Evolutionary conservation across 805 yeast genomes (phyloP).

Genomic region (Nakazawaea molendinolei): DNA sequence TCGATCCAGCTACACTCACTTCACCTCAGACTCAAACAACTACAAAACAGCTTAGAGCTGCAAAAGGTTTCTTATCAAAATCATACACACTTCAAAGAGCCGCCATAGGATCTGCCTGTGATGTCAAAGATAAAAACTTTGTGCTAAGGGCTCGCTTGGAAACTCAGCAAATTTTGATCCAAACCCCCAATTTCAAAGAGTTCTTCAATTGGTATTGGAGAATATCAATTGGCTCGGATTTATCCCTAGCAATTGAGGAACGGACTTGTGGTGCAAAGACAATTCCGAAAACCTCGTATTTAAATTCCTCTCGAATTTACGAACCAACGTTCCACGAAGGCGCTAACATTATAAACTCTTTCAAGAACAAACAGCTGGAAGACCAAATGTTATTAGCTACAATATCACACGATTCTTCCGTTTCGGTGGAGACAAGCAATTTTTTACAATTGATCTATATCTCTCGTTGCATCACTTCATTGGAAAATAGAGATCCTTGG

Average conservation of each 20-base stretch:
- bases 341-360: too few relatives aligned
- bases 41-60: too few relatives aligned
- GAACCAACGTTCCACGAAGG: too few relatives aligned
- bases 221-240: background rate
- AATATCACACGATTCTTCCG: background rate
- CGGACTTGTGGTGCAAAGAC: background rate
- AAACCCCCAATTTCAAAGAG: conserved; percentile 7
- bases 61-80: background rate
- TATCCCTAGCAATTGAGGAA: conserved; percentile 2
- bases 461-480: conserved; percentile 1
- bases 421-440: background rate
- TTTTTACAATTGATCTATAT: conserved; percentile 2
- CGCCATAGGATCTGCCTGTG: conserved; percentile 8
- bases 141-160: conserved; percentile 7
- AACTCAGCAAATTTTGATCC: conserved; percentile 4
- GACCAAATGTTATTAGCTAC: background rate
- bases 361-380: background rate
- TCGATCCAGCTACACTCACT: too few relatives aligned
- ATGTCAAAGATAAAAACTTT: background rate
- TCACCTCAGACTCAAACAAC: too few relatives aligned
- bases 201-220: conserved; percentile 8
- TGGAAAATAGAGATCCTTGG: background rate
- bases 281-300: too few relatives aligned
- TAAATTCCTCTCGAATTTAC: too few relatives aligned
- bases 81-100: conserved; percentile 8